Base-by-base conservation (phyloP, 164 flowering plant species). In the Vitis rupestris region DNA sequence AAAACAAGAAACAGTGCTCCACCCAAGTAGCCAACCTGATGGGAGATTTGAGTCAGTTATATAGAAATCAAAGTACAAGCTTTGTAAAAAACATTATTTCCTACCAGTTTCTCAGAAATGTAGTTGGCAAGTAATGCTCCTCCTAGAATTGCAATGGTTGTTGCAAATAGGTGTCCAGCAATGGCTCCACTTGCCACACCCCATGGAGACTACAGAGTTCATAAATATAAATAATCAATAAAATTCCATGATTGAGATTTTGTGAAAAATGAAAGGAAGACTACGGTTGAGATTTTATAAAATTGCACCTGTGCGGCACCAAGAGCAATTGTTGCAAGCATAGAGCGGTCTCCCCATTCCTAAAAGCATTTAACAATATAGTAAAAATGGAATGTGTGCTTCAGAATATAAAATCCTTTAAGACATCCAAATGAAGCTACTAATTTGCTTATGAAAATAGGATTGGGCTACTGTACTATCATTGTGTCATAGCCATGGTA, bases 291-390 rank as follows among this genome's bases (percentile, higher is more conserved):
- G 59, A 55, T 23, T 55, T 55, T 15, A 62, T 16, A 61, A 77
- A 54, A 63, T n/a, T 37, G n/a, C 64, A 95, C 99, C 99, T 95
- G 98, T 10, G 98, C 98, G 49, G 99, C 99, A 72, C 95, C 99
- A 64, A 95, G 87, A 70, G 99, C 98, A 70, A 95, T 89, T 60
- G 99, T 95, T 60, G 99, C 98, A 66, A 95, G 96, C 99, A 95
- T 95, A 10, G 99, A 95, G 37, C 98, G 97, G 65, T 95, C 99
- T 59, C 99, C 98, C 99, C 99, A 95, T 90, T 95, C 99, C 99
- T 95, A 49, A 17, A 65, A 23, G 15, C 57, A 75, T 8, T 13
- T 56, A 9, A n/a, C 14, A 7, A 27, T 50, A 0, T 8, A 8
- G 5, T 31, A 8, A 57, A 16, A 37, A 7, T 54, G 15, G 53